These are phyloP conservation scores for Metschnikowia cerradonensis DNA, from an alignment of 805 yeast genomes.

Conservation along the genomic window DNA sequence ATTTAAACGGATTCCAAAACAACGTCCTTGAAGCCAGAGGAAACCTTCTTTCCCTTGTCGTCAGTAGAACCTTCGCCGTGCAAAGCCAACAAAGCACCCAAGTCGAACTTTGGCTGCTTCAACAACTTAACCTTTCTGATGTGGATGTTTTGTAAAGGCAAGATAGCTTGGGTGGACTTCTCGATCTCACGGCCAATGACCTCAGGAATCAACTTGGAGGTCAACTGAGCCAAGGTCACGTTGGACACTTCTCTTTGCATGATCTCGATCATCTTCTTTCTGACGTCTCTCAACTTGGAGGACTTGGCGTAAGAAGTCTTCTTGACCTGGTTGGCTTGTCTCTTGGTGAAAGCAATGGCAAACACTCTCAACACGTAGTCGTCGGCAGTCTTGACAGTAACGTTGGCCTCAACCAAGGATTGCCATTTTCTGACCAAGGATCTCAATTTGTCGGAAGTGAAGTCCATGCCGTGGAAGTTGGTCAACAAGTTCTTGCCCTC, in stretches of 20 bases:
- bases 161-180: constrained; percentile 91
- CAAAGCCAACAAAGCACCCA: constrained; percentile 91
- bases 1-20: constrained; percentile 91
- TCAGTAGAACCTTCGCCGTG: constrained; percentile 91
- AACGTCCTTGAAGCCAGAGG: constrained; percentile 97
- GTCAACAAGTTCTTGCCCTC: constrained; percentile 98
- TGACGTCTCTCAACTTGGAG: constrained; percentile 93
- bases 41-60: constrained; percentile 98
- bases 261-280: constrained; percentile 95
- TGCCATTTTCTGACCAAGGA: constrained; percentile 99
- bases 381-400: constrained; percentile 95
- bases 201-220: constrained; percentile 96
- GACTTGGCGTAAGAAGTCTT: constrained; percentile 98
- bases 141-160: constrained; percentile 98
- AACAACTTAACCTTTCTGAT: constrained; percentile 98
- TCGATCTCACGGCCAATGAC: constrained; percentile 98
- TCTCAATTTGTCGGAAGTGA: constrained; percentile 96
- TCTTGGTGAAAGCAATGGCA: constrained; percentile 98
- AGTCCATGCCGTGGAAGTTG: constrained; percentile 99
- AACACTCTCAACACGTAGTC: constrained; percentile 95
- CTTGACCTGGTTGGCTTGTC: constrained; percentile 94
- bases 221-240: constrained; percentile 94
- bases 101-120: constrained; percentile 98
- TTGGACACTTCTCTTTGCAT: constrained; percentile 94
- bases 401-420: constrained; percentile 95